Evolutionary conservation across 139 green algal species (phyloP).

Genomic region (Trebouxia sp.): DNA sequence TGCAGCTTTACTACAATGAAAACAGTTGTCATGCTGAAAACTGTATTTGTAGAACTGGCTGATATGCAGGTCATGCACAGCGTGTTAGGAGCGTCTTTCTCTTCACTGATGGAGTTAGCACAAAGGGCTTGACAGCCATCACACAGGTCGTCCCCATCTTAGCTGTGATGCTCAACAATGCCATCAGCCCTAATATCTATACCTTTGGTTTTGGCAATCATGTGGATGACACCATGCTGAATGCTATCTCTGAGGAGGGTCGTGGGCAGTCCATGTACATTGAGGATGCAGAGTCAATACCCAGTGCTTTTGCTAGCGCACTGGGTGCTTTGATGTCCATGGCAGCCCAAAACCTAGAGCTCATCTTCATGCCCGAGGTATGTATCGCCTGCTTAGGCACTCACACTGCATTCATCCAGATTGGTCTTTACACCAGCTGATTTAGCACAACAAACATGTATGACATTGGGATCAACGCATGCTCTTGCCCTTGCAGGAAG

Average conservation of each 20-base stretch:
- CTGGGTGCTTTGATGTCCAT: slow-evolving; percentile 9
- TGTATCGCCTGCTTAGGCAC: no score
- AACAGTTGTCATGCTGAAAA: not conserved
- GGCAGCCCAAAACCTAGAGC: slow-evolving; percentile 9
- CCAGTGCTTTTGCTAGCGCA: not conserved
- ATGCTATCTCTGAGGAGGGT: not conserved
- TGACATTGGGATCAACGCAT: no score
- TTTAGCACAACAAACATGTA: no score
- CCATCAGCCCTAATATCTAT: slow-evolving; percentile 2
- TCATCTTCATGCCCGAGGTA: not conserved
- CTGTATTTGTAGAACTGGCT: not conserved
- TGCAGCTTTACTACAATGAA: not conserved
- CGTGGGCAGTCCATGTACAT: not conserved
- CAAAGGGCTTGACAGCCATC: not conserved
- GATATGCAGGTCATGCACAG: not conserved
- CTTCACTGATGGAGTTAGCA: not conserved
- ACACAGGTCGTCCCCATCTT: not conserved
- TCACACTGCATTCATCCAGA: not conserved
- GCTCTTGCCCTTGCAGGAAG: not conserved
- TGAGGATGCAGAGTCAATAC: not conserved
- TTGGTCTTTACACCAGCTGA: no score
- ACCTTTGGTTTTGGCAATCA: slow-evolving; percentile 19
- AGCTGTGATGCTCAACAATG: not conserved
- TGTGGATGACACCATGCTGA: not conserved
- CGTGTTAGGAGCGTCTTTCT: slow-evolving; percentile 2